Evolutionary conservation across 148 eudicot species (phyloP).

Genomic region (Heliosperma pusillum): DNA sequence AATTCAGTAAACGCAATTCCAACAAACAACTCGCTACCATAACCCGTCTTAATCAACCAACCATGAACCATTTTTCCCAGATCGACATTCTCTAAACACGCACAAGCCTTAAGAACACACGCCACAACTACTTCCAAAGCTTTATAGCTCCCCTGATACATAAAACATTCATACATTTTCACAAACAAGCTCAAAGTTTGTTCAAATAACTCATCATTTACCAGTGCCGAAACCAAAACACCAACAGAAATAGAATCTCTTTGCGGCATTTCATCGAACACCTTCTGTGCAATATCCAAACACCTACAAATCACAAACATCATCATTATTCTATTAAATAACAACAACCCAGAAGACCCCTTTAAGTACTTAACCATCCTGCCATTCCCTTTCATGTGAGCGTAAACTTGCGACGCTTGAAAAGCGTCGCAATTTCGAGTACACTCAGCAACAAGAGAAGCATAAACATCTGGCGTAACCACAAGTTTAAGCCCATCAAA

Average conservation of each 20-base stretch:
- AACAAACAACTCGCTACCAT: conserved; percentile 33
- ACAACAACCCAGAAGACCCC: conserved; percentile 29
- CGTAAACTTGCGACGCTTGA: conserved; percentile 34
- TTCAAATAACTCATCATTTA: conserved; percentile 12
- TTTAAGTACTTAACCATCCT: conserved; percentile 24
- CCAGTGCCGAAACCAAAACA: conserved; percentile 41
- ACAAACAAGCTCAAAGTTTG: conserved; percentile 45
- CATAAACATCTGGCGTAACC: conserved; percentile 48
- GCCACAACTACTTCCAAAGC: conserved; percentile 38
- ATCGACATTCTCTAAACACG: conserved; percentile 27
- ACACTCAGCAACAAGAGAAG: conserved; percentile 62
- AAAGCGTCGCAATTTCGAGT: conserved; percentile 30
- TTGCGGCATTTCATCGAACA: conserved; percentile 62
- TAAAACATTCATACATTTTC: conserved; percentile 24
- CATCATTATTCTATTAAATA: conserved; percentile 46
- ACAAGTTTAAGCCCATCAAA: conserved; percentile 52
- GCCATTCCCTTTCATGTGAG: conserved; percentile 42
- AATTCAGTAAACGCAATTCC: conserved; percentile 50
- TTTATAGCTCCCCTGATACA: conserved; percentile 7
- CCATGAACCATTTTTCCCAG: conserved; percentile 70
- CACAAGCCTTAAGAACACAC: conserved; percentile 68
- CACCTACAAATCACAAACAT: conserved; percentile 53
- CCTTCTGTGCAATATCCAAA: conserved; percentile 41
- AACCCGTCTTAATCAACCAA: conserved; percentile 54
- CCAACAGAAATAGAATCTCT: conserved; percentile 61